A percentile compares a stretch with the other conserved stretches of the same genome.
These are phyloP conservation scores for Suhomyces ambrosiae DNA, from an alignment of 1,139 yeast species.

Conservation along the genomic window DNA sequence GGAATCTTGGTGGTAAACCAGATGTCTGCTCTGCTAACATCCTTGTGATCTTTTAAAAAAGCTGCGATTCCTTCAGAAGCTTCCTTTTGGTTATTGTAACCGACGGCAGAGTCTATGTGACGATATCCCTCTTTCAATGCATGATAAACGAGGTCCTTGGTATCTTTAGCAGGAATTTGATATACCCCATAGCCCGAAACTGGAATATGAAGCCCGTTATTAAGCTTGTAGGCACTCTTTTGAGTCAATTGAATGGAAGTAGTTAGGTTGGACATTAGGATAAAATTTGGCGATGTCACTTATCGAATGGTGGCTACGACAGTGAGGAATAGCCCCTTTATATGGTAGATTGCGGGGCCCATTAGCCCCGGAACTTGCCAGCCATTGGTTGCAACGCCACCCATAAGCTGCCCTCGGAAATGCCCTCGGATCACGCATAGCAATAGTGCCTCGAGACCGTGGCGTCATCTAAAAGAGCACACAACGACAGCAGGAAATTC, in stretches of 20 bases:
- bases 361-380: neutral
- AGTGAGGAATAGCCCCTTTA: neutral
- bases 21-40: conserved; percentile 32
- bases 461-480: too few relatives aligned
- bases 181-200: conserved; percentile 45
- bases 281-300: neutral
- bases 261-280: conserved; percentile 25
- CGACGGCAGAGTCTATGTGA: conserved; percentile 62
- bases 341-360: neutral
- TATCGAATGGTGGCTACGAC: neutral
- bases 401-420: neutral
- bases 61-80: conserved; percentile 37
- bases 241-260: conserved; percentile 35
- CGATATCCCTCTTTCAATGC: conserved; percentile 67
- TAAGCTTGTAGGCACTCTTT: conserved; percentile 33
- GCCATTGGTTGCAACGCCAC: neutral
- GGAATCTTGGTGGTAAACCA: conserved; percentile 38
- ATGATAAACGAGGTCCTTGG: conserved; percentile 33
- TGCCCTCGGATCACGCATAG: neutral
- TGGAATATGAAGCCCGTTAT: conserved; percentile 42
- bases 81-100: conserved; percentile 25
- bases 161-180: conserved; percentile 26
- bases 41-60: conserved; percentile 46
- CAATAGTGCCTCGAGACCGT: neutral
- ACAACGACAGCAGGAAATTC: too few relatives aligned